Percentiles rank a stretch among this genome's conserved stretches.
These are phyloP conservation scores for Trichoderma harzianum DNA, from an alignment of 2,329 filamentous ascomycete genomes.

Conservation along the genomic window DNA sequence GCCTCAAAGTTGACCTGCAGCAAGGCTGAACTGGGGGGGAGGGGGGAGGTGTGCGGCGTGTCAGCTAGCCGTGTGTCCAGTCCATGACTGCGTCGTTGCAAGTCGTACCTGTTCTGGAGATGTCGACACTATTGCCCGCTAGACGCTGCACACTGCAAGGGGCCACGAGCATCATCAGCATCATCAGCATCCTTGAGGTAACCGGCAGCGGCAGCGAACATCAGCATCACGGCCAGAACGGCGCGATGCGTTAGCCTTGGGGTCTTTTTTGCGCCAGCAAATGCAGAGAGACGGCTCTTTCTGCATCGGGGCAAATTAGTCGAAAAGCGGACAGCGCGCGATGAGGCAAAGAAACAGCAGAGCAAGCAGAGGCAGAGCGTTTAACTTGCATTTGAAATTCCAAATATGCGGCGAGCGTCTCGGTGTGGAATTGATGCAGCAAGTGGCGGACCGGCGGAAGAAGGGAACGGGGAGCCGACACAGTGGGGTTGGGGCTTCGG, in stretches of 20 bases:
- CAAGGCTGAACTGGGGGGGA: slow-evolving; percentile 20
- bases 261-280: not conserved
- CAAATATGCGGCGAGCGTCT: not conserved
- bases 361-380: no score
- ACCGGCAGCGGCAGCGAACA: not conserved
- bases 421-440: not conserved
- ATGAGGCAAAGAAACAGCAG: not conserved
- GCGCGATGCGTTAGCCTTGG: not conserved
- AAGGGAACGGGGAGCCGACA: not conserved
- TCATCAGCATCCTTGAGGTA: not conserved
- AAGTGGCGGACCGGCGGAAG: not conserved
- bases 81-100: not conserved
- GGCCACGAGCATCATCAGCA: slow-evolving; percentile 9
- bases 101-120: not conserved
- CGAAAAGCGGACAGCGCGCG: not conserved
- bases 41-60: slow-evolving; percentile 9
- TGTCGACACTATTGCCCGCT: not conserved
- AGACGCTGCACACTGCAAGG: slow-evolving; percentile 8
- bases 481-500: not conserved
- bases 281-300: not conserved
- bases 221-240: slow-evolving; percentile 3
- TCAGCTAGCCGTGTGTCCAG: slow-evolving; percentile 14
- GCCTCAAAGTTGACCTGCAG: slow-evolving; percentile 20
- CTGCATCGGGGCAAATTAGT: slow-evolving; percentile 17
- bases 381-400: not conserved